Base-by-base conservation (phyloP, 78 protist species). In the Dictyostelium capitatum region DNA sequence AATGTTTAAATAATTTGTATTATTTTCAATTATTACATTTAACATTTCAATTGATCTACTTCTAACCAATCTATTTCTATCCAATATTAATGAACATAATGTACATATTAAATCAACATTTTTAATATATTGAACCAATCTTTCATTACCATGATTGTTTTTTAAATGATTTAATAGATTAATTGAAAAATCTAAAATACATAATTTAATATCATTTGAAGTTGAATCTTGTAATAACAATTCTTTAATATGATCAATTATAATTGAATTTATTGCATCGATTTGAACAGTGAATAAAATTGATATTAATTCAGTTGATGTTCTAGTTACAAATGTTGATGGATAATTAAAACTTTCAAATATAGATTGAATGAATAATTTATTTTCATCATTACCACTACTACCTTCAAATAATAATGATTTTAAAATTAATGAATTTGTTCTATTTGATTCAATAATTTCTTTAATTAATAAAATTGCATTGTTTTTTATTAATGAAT, bases 121-220 rank as follows among this genome's bases (percentile, higher is more conserved):
- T 46, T 72, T 72, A 7, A 72, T 20, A 72, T 19, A 19, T 43
- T 41, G 20, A 4, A 19, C 20, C 43, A 72, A 20, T 72, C 20
- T 30, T 6, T 20, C 15, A 53, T 53, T 53, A 53, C 20, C 20
- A 54, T 54, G 7, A 54, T 17, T 17, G 17, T 54, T 54, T 20
- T 46, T n/a, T n/a, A 73, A 73, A 47, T 73, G 20, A 46, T 43
- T 14, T 19, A 79, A 25, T 15, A 37, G 10, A 17, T 54, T 28
- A 3, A 79, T 79, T 32, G 43, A 37, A 47, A 79, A 79, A 79
- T 79, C 83, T 20, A 79, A 79, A 54, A 79, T 25, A 79, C 83
- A 79, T 20, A 79, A 56, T 20, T 37, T 37, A 23, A 56, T 19
- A 56, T 79, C 83, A 32, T 15, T n/a, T 15, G 48, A 43, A 23